These are phyloP conservation scores for Irpex sp. DNA, from an alignment of 1,284 basidiomycete genomes.

Conservation along the genomic window DNA sequence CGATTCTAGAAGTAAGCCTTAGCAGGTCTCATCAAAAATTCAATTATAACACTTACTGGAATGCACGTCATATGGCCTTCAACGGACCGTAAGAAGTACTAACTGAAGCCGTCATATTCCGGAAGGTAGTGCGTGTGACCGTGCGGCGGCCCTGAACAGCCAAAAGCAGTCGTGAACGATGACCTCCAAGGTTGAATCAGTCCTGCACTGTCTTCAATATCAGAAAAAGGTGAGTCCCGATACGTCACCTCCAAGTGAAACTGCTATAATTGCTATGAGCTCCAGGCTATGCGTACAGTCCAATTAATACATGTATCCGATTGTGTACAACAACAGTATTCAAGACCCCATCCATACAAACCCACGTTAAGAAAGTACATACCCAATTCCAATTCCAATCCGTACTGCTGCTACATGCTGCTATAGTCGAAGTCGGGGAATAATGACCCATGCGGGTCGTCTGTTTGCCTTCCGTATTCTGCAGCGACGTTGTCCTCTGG, in stretches of 20 bases:
- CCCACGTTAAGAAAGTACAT: not conserved
- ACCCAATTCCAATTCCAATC: not conserved
- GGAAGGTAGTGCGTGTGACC: not conserved
- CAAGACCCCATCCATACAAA: not conserved
- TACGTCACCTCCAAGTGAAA: not conserved
- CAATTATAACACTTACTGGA: not conserved
- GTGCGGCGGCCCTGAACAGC: no score
- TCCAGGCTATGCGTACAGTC: not conserved
- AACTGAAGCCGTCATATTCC: not conserved
- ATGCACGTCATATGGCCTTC: not conserved
- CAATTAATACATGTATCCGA: not conserved
- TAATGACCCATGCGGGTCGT: slow-evolving; percentile 49
- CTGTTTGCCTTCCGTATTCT: slow-evolving; percentile 49
- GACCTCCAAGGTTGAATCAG: no score
- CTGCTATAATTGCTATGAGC: not conserved
- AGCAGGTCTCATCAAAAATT: not conserved
- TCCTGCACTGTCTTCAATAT: no score
- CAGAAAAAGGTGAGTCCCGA: no score
- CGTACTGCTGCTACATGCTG: not conserved
- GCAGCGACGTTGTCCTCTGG: slow-evolving; percentile 62
- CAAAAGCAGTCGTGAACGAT: no score
- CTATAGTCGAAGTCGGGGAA: slow-evolving; percentile 73
- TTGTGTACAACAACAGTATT: not conserved
- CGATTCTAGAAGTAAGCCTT: not conserved
- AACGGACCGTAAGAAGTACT: not conserved